Percentiles rank a stretch among this genome's conserved stretches.
These are phyloP conservation scores for Fusarium sacchari DNA, from an alignment of 2,329 filamentous ascomycete genomes.

Conservation along the genomic window DNA sequence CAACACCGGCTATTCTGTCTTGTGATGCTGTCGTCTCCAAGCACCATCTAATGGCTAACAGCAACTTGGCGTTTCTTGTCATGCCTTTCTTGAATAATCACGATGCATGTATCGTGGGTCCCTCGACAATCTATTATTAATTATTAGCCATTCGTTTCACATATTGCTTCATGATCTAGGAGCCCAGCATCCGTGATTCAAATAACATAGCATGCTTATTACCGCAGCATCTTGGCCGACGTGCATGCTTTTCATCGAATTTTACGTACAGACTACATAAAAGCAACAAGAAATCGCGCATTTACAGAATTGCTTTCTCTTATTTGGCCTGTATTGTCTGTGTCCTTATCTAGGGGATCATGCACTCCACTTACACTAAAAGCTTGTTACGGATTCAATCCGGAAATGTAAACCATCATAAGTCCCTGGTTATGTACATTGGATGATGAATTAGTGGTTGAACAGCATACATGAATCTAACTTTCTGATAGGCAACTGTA, in stretches of 20 bases:
- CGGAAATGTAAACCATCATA: slow-evolving; percentile 3
- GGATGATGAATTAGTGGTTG: background rate
- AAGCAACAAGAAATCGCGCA: slow-evolving; percentile 9
- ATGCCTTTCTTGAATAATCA: background rate
- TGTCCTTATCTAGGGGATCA: background rate
- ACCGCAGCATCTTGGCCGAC: background rate
- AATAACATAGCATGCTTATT: background rate
- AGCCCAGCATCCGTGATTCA: slow-evolving; percentile 15
- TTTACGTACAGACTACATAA: background rate
- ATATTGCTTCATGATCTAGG: slow-evolving; percentile 18
- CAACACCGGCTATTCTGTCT: slow-evolving; percentile 31
- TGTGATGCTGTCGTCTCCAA: slow-evolving; percentile 2
- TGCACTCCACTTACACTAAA: background rate
- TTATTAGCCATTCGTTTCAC: slow-evolving; percentile 23
- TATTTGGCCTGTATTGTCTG: background rate
- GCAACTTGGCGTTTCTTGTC: slow-evolving; percentile 9
- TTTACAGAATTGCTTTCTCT: slow-evolving; percentile 3
- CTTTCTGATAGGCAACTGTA: background rate
- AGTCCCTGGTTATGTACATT: background rate
- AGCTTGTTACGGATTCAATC: slow-evolving; percentile 11
- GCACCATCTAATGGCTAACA: background rate
- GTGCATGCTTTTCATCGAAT: background rate
- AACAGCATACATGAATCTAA: background rate
- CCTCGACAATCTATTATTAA: slow-evolving; percentile 29
- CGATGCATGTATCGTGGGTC: slow-evolving; percentile 14